Percentiles rank a stretch among this genome's conserved stretches.
Evolutionary conservation across 306 rosid species (phyloP).

Genomic region (Cotoneaster glaucophyllus): DNA sequence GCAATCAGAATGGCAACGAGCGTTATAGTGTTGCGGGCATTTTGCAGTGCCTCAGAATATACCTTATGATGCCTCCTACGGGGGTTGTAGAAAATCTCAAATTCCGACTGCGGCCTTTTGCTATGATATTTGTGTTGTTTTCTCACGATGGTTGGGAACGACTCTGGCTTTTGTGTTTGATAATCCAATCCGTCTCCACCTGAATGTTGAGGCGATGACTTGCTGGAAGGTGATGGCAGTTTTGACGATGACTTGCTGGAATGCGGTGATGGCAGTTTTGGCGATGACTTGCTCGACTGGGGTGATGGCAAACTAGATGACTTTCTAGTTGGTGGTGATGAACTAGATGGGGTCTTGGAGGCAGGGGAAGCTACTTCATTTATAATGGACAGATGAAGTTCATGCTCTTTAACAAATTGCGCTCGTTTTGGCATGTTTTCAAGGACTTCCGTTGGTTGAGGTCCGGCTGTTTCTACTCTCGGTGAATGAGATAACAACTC

Average conservation of each 20-base stretch:
- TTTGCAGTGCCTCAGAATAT: conserved; percentile 55
- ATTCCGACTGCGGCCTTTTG: background rate
- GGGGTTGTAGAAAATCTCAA: background rate
- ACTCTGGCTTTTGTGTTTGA: conserved; percentile 17
- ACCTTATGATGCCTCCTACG: conserved; percentile 27
- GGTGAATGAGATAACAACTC: conserved; percentile 28
- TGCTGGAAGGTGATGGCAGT: background rate
- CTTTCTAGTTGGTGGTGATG: conserved; percentile 21
- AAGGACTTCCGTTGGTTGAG: background rate
- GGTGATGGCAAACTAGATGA: conserved; percentile 19
- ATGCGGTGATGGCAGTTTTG: background rate
- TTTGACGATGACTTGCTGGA: conserved; percentile 7
- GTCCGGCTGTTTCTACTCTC: background rate
- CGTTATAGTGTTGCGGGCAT: conserved; percentile 63
- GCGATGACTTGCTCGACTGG: conserved; percentile 10
- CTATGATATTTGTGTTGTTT: conserved; percentile 21
- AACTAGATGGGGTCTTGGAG: conserved; percentile 1
- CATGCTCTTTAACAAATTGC: background rate
- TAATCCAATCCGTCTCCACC: conserved; percentile 12
- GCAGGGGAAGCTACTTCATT: background rate
- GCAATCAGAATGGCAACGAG: conserved; percentile 71
- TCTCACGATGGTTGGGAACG: conserved; percentile 4
- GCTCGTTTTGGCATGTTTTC: conserved; percentile 9
- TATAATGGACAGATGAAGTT: conserved; percentile 4
- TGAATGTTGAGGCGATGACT: conserved; percentile 24